Conservation (phyloP, 257 asterid genomes). For the Nicotiana attenuata region DNA sequence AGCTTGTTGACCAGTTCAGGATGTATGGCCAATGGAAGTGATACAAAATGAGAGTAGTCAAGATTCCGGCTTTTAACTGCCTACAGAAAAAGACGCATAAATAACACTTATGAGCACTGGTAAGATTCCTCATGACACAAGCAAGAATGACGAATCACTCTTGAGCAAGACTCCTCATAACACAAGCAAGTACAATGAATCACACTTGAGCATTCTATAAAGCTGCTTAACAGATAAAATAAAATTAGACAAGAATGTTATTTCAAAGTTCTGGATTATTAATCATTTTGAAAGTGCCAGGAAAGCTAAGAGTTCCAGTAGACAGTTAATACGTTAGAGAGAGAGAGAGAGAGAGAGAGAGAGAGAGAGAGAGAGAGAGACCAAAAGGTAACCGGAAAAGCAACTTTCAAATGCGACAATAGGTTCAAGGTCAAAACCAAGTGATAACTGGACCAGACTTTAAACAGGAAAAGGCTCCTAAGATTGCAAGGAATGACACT, state of each 20-base stretch:
- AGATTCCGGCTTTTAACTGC: constrained; percentile 61
- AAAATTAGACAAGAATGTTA: neutral
- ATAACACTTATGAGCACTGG: neutral
- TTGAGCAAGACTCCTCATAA: neutral
- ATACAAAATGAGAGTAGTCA: constrained; percentile 92
- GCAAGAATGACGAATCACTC: neutral
- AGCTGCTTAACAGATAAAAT: neutral
- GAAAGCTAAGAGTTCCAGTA: neutral
- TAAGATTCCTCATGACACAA: neutral
- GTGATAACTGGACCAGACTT: neutral
- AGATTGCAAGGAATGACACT: neutral
- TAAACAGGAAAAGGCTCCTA: neutral
- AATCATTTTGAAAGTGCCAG: neutral
- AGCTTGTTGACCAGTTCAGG: constrained; percentile 81
- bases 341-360: neutral
- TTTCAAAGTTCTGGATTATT: neutral
- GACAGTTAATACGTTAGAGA: neutral
- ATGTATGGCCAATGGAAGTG: constrained; percentile 91
- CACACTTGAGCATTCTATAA: neutral
- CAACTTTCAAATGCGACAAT: neutral
- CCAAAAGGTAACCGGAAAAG: neutral
- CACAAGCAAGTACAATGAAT: neutral
- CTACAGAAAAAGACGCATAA: constrained; percentile 40
- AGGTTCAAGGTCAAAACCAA: neutral
- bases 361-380: neutral